A percentile compares a stretch with the other conserved stretches of the same genome.
Evolutionary conservation across 2,329 filamentous ascomycete species (phyloP).

Genomic region (Fusarium paranaense): DNA sequence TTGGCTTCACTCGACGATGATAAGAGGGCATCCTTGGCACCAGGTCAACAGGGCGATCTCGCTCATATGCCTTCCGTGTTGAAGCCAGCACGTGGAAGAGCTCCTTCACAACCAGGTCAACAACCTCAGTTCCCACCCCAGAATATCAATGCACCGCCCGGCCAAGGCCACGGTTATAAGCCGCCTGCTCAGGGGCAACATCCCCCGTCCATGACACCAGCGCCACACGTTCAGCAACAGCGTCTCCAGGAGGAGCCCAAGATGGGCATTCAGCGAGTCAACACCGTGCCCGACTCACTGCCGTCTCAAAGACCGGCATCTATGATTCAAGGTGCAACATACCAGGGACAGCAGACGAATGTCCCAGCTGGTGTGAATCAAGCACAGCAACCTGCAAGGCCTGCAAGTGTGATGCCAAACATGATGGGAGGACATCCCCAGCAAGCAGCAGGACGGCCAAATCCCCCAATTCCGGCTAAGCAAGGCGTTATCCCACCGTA

Average conservation of each 20-base stretch:
- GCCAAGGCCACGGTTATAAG: conserved; percentile 32
- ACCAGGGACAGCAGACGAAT: conserved; percentile 5
- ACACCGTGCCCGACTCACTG: conserved; percentile 37
- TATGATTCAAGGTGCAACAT: conserved; percentile 7
- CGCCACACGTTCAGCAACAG: conserved; percentile 32
- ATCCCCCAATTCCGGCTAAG: conserved; percentile 3
- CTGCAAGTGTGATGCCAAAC: conserved; percentile 37
- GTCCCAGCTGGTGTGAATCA: neutral
- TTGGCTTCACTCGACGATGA: neutral
- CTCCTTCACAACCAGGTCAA: conserved; percentile 20
- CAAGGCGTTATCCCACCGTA: conserved; percentile 23
- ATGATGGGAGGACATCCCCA: conserved; percentile 27
- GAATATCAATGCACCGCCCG: neutral
- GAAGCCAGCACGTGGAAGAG: conserved; percentile 40
- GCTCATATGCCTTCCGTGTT: conserved; percentile 38
- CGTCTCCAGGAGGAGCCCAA: conserved; percentile 30
- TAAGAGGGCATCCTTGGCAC: neutral
- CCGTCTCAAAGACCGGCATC: conserved; percentile 34
- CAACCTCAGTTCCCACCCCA: conserved; percentile 6
- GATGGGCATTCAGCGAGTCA: conserved; percentile 37
- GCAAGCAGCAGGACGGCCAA: conserved; percentile 1
- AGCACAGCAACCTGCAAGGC: conserved; percentile 26
- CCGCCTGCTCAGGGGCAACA: conserved; percentile 40
- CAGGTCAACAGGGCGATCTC: conserved; percentile 18
- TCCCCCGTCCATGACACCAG: conserved; percentile 42